These are phyloP conservation scores for Aspergillus biplanus DNA, from an alignment of 495 filamentous ascomycete genomes.

Conservation along the genomic window DNA sequence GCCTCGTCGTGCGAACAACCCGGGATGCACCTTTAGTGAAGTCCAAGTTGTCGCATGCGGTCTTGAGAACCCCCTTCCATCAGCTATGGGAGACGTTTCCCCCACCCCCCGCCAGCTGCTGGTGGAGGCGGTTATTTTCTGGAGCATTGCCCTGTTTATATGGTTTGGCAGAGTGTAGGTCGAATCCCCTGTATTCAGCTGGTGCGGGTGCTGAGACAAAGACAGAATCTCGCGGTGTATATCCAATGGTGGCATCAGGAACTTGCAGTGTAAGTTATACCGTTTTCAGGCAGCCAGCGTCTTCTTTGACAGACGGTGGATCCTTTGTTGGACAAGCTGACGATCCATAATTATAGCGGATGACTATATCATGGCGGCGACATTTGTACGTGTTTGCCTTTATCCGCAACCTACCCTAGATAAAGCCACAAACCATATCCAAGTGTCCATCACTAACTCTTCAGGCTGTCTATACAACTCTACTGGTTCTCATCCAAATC, in stretches of 20 bases:
- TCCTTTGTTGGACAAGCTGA: slow-evolving; percentile 17
- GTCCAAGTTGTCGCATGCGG: background rate
- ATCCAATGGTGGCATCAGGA: slow-evolving; percentile 37
- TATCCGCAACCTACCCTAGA: too few species aligned
- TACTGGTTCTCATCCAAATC: slow-evolving; percentile 61
- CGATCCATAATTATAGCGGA: slow-evolving; percentile 43
- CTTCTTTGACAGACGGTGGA: too few species aligned
- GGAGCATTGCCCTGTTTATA: slow-evolving; percentile 38
- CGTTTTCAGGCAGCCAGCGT: too few species aligned
- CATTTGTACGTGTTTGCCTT: slow-evolving; percentile 45
- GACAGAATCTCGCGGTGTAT: slow-evolving; percentile 35
- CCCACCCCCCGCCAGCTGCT: slow-evolving; percentile 40
- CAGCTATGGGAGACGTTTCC: slow-evolving; percentile 37
- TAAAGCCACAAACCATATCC: background rate
- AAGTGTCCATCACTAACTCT: background rate
- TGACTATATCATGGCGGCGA: slow-evolving; percentile 61
- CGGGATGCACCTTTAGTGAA: too few species aligned
- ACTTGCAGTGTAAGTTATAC: slow-evolving; percentile 35
- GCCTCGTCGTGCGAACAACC: too few species aligned
- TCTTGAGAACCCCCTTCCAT: background rate
- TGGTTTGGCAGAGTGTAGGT: slow-evolving; percentile 41
- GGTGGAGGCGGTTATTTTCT: slow-evolving; percentile 38
- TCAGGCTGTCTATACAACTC: slow-evolving; percentile 52
- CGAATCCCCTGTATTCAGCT: background rate
- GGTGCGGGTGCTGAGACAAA: slow-evolving; percentile 18